These are phyloP conservation scores for Penicillium sp. DNA, from an alignment of 2,329 filamentous ascomycete genomes.

Conservation along the genomic window DNA sequence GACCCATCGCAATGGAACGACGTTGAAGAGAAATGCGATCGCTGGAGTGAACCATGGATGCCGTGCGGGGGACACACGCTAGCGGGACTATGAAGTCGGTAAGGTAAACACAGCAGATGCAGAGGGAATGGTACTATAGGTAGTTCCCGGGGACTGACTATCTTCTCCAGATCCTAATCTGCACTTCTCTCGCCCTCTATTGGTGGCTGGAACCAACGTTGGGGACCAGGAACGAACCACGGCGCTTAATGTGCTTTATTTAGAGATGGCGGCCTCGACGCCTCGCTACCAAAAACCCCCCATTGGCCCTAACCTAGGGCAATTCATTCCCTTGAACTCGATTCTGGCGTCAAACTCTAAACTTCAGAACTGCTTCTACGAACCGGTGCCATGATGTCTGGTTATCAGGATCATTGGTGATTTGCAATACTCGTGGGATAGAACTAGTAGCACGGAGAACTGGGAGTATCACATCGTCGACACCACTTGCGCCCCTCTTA, in stretches of 20 bases:
- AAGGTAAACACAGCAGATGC: no score
- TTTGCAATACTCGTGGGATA: no score
- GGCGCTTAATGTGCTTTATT: slow-evolving; percentile 29
- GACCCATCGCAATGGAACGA: slow-evolving; percentile 17
- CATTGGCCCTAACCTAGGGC: no score
- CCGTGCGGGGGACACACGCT: slow-evolving; percentile 41
- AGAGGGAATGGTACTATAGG: slow-evolving; percentile 36
- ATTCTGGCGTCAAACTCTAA: not conserved
- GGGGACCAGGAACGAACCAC: slow-evolving; percentile 18
- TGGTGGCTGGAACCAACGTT: not conserved
- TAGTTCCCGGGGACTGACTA: not conserved
- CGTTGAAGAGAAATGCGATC: no score
- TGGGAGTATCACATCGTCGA: no score
- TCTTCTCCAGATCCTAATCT: not conserved
- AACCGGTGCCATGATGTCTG: no score
- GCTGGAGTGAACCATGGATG: slow-evolving; percentile 9
- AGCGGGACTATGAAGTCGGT: slow-evolving; percentile 55
- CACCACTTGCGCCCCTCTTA: no score
- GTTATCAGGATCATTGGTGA: not conserved
- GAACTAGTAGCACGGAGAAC: no score
- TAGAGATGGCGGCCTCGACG: slow-evolving; percentile 12
- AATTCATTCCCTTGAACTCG: not conserved
- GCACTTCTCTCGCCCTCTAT: not conserved
- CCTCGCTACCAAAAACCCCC: not conserved
- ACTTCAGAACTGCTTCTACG: not conserved